Evolutionary conservation across 2,329 filamentous ascomycete genomes (phyloP), one percentile per base, ranked within the genome.

Genomic region (Xylaria arbuscula): DNA sequence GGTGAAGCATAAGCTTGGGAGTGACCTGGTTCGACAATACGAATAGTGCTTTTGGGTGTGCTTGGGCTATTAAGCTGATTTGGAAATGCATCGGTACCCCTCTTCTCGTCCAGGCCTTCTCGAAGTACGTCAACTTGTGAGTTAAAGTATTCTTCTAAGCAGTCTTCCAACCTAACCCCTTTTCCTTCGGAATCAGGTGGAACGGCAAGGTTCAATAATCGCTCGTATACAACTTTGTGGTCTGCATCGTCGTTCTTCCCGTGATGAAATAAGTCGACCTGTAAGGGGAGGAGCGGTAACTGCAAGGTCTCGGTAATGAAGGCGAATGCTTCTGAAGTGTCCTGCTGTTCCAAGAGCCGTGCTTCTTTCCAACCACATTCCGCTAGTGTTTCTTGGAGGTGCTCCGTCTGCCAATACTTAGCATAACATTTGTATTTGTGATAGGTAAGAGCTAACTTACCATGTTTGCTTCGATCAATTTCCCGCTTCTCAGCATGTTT

Each of bases 101-200:
- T 82, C 79, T 75, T 81, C 71, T 89, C 85, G 62, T 87, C 86
- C 38, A 84, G 80, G 62, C 85, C 87, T 66, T 95, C 92, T 61
- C 95, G 87, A 72, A 92, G 90, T 2, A 99, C 94, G 75, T 98
- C 94, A 62, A 99, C 93, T 64, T 90, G 88, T 66, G 94, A 94
- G 80, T 98, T 98, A 85, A 98, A 98, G 76, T 98, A 98, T 62
- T 92, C 90, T 78, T 98, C 94, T 19, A 99, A 82, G 74, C 95
- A 98, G 72, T 97, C 92, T 80, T 98, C 96, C 22, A 99, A 82
- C 34, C 91, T 94, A 69, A 98, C 86, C 2, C 87, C 85, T 67
- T 89, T 89, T 28, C 89, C 90, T 54, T 92, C 88, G 6, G 89
- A 86, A 58, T 93, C 90, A 0, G 90, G 85, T 0, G 93, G 93